These are phyloP conservation scores for Mucor racemosus DNA, from an alignment of 371 early-diverging fungal genomes.

Conservation along the genomic window DNA sequence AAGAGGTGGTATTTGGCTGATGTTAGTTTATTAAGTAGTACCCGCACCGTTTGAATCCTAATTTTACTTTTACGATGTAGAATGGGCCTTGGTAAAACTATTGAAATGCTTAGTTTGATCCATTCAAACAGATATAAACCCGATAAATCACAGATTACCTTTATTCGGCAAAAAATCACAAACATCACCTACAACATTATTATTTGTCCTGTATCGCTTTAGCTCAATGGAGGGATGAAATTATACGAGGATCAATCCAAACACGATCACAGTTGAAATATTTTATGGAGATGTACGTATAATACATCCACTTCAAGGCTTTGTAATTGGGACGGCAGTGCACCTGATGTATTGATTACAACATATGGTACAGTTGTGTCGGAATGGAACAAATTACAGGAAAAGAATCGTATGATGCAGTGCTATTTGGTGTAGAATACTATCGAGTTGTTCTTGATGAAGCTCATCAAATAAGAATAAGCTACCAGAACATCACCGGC, in stretches of 20 bases:
- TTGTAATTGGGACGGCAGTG: conserved; percentile 41
- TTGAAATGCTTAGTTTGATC: conserved; percentile 80
- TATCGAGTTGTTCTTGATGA: conserved; percentile 79
- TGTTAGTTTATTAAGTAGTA: conserved; percentile 20
- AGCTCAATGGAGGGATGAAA: conserved; percentile 78
- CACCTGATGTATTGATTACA: conserved; percentile 67
- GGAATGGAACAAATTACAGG: conserved; percentile 43
- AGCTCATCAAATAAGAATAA: conserved; percentile 74
- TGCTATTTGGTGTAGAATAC: conserved; percentile 49
- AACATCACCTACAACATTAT: conserved; percentile 63
- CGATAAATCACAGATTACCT: background rate
- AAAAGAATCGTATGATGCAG: background rate
- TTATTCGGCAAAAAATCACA: background rate
- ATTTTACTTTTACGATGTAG: conserved; percentile 22
- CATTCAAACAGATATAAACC: conserved; percentile 54
- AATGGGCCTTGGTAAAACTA: conserved; percentile 94
- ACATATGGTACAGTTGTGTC: conserved; percentile 68
- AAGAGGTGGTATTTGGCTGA: conserved; percentile 79
- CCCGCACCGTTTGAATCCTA: background rate
- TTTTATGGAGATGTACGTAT: conserved; percentile 62
- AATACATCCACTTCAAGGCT: conserved; percentile 8
- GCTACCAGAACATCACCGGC: conserved; percentile 64
- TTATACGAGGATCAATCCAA: conserved; percentile 51
- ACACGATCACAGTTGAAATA: conserved; percentile 49
- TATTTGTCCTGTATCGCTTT: conserved; percentile 76